A percentile compares a stretch with the other conserved stretches of the same genome.
Conservation (phyloP, 768 basidiomycete genomes). For the Mycena latifolia region DNA sequence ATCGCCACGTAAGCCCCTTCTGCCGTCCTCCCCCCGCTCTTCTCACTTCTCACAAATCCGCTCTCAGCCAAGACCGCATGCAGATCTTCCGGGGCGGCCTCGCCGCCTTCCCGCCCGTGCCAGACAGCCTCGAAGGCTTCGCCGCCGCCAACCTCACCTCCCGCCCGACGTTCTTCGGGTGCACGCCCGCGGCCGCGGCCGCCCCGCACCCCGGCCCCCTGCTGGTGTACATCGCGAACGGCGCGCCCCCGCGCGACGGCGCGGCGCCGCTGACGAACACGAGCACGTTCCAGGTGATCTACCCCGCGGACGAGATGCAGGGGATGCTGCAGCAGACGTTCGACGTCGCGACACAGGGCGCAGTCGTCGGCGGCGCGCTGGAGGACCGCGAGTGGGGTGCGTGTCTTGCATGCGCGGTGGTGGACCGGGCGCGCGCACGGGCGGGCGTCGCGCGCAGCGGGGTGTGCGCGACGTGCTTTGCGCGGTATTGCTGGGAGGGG, state of each 20-base stretch:
- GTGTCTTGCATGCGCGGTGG: constrained; percentile 65
- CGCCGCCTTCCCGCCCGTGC: constrained; percentile 44
- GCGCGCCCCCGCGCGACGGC: constrained; percentile 53
- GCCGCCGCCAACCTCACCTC: constrained; percentile 49
- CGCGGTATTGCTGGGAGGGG: constrained; percentile 46
- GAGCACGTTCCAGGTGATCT: constrained; percentile 52
- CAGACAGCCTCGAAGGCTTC: constrained; percentile 43
- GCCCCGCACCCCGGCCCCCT: constrained; percentile 37
- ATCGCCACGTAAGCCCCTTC: constrained; percentile 29
- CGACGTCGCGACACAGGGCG: constrained; percentile 57
- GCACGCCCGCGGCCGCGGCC: constrained; percentile 30
- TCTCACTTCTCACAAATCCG: not conserved
- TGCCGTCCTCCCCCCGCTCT: not conserved
- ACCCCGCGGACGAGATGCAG: constrained; percentile 50
- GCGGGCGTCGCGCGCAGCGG: constrained; percentile 42
- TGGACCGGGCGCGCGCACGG: constrained; percentile 56
- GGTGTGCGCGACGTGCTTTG: constrained; percentile 45
- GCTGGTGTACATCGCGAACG: constrained; percentile 71
- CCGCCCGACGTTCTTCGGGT: constrained; percentile 62
- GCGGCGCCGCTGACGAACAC: constrained; percentile 57
- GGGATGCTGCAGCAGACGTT: constrained; percentile 62
- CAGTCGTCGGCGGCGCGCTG: constrained; percentile 41
- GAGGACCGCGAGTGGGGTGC: constrained; percentile 59
- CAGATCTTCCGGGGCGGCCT: constrained; percentile 42
- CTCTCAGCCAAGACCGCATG: constrained; percentile 34